phyloP scores from a whole-genome alignment of 139 green algal species.

The Micractinium sp. region DNA sequence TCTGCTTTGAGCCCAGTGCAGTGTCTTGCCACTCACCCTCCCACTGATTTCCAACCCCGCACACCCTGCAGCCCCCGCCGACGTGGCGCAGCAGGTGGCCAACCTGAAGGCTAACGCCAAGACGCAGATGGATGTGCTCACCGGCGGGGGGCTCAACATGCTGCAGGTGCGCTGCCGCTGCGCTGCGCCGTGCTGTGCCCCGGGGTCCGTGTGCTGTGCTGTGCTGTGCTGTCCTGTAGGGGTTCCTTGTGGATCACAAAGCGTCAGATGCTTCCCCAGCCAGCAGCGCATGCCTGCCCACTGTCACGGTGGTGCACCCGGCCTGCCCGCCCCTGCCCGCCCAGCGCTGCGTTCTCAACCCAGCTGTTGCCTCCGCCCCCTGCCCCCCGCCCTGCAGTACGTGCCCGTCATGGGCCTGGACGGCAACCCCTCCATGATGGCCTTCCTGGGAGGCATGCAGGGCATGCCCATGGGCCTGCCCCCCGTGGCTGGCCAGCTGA shows the following conservation, averaged over 20 bases:
- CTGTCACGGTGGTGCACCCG: conserved; percentile 2
- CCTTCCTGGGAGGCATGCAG: conserved; percentile 34
- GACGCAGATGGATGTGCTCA: background rate
- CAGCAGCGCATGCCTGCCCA: background rate
- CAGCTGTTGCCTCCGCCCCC: background rate
- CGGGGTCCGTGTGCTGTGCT: too few species aligned
- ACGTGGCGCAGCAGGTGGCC: conserved; percentile 2
- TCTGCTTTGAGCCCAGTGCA: background rate
- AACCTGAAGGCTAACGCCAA: conserved; percentile 24
- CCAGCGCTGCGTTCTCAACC: background rate
- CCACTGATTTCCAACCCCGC: background rate
- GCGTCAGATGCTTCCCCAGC: background rate
- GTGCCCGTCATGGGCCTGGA: conserved; percentile 41
- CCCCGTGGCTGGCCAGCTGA: background rate
- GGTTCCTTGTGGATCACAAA: background rate
- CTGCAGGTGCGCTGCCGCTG: background rate
- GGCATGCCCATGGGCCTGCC: conserved; percentile 36
- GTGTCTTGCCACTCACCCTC: background rate
- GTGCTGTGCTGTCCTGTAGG: background rate
- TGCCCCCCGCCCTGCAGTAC: conserved; percentile 6
- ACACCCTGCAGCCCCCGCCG: background rate
- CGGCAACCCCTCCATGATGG: conserved; percentile 31
- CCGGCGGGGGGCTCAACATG: conserved; percentile 24
- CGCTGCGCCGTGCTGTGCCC: background rate
- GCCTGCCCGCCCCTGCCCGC: background rate